These are phyloP conservation scores for Trifolium dubium DNA, from an alignment of 306 rosid species.

Conservation along the genomic window DNA sequence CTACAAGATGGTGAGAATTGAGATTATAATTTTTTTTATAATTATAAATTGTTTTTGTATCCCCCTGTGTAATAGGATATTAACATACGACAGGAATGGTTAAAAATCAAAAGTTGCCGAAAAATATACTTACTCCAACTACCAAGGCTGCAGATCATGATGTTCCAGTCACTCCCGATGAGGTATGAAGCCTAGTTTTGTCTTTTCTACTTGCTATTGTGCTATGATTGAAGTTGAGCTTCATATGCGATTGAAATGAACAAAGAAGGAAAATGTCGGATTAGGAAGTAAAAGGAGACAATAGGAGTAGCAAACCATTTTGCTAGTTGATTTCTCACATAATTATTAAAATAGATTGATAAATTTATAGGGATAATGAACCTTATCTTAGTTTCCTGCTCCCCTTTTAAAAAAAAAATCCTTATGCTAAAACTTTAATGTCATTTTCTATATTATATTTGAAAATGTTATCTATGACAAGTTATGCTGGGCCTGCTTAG, in stretches of 20 bases:
- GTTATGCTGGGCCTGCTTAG: background rate
- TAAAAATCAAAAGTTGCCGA: conserved; percentile 79
- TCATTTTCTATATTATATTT: conserved; percentile 21
- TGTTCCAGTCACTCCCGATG: conserved; percentile 87
- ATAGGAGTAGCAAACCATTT: background rate
- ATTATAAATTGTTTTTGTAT: background rate
- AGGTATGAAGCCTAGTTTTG: conserved; percentile 54
- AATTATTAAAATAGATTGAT: conserved; percentile 8
- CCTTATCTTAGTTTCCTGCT: background rate
- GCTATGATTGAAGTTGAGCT: conserved; percentile 10
- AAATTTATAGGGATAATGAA: conserved; percentile 19
- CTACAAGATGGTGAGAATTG: conserved; percentile 69
- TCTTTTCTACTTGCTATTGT: conserved; percentile 21
- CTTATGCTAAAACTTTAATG: conserved; percentile 14
- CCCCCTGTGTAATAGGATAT: conserved; percentile 37
- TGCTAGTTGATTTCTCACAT: background rate
- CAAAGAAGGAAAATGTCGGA: conserved; percentile 9
- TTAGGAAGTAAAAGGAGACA: conserved; percentile 10
- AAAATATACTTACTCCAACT: conserved; percentile 90
- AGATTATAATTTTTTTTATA: conserved; percentile 14
- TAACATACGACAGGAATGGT: conserved; percentile 62
- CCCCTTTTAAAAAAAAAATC: background rate
- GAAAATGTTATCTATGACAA: conserved; percentile 24
- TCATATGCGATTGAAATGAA: conserved; percentile 6
- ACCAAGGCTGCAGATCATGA: conserved; percentile 96